phyloP scores from a whole-genome alignment of 495 filamentous ascomycete species.

The Pyrenopolyporus hunteri region DNA sequence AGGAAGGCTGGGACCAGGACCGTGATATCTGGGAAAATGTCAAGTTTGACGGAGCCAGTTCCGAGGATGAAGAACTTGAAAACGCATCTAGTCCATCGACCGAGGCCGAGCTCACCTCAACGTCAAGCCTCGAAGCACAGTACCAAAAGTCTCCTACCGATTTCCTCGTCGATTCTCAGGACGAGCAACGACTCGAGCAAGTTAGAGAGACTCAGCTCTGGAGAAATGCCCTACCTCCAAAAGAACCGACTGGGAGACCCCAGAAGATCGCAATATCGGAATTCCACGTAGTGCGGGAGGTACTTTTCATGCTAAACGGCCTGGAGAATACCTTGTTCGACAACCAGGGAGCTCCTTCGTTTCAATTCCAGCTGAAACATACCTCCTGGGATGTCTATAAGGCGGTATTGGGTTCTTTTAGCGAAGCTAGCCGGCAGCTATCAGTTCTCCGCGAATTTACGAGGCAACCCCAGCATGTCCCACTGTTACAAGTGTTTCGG shows the following conservation, averaged over 20 bases:
- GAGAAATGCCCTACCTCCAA: slow-evolving; percentile 48
- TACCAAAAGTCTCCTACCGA: slow-evolving; percentile 47
- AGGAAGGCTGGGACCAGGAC: slow-evolving; percentile 72
- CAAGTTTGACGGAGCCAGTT: slow-evolving; percentile 74
- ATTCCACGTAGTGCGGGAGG: slow-evolving; percentile 75
- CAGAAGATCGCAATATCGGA: slow-evolving; percentile 66
- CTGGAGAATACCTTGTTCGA: slow-evolving; percentile 77
- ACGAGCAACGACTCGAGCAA: slow-evolving; percentile 52
- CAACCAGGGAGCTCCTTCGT: slow-evolving; percentile 41
- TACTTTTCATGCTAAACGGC: slow-evolving; percentile 83
- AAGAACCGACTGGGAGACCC: slow-evolving; percentile 42
- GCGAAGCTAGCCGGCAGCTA: slow-evolving; percentile 49
- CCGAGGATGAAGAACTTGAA: slow-evolving; percentile 55
- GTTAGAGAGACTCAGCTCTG: slow-evolving; percentile 70
- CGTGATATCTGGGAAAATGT: slow-evolving; percentile 79
- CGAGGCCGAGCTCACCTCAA: slow-evolving; percentile 46
- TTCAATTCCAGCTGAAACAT: slow-evolving; percentile 45
- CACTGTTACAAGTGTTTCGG: slow-evolving; percentile 59
- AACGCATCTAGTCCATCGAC: slow-evolving; percentile 45
- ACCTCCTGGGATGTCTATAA: slow-evolving; percentile 51
- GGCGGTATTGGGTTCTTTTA: slow-evolving; percentile 47
- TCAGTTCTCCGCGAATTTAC: slow-evolving; percentile 45
- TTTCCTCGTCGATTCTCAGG: slow-evolving; percentile 43
- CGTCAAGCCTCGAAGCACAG: slow-evolving; percentile 50
- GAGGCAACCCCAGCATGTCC: slow-evolving; percentile 44